phyloP scores from a whole-genome alignment of 441 rosid species.

The Gossypium schwendimanii region DNA sequence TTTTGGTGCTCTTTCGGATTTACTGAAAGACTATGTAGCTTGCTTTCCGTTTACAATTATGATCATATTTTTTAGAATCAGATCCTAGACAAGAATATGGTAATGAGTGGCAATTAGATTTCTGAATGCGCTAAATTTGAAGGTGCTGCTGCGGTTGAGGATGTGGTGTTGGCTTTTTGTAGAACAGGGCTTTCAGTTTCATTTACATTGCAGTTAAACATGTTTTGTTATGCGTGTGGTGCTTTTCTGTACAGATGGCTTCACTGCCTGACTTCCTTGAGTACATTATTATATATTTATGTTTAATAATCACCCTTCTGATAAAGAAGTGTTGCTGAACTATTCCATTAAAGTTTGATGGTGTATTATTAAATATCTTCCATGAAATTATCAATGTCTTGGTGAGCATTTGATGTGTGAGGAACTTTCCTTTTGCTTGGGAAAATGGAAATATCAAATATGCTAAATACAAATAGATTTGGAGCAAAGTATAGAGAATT shows the following conservation, averaged over 20 bases:
- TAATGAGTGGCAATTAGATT: not conserved
- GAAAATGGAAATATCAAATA: slow-evolving; percentile 15
- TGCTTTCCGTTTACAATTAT: not conserved
- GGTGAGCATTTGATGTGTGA: slow-evolving; percentile 11
- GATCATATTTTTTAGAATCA: not conserved
- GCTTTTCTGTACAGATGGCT: slow-evolving; percentile 1
- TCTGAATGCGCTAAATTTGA: slow-evolving; percentile 2
- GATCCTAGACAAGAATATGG: slow-evolving; percentile 7
- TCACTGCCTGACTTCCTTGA: slow-evolving; percentile 5
- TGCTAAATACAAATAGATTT: slow-evolving; percentile 16
- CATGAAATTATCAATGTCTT: slow-evolving; percentile 6
- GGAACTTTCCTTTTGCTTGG: slow-evolving; percentile 14
- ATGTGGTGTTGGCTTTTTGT: not conserved
- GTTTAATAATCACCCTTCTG: slow-evolving; percentile 10
- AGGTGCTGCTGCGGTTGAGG: slow-evolving; percentile 7
- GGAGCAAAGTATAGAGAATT: slow-evolving; percentile 16
- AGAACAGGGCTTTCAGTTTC: not conserved
- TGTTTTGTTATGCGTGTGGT: not conserved
- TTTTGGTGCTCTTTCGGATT: slow-evolving; percentile 3
- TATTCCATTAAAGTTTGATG: slow-evolving; percentile 12
- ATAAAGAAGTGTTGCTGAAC: slow-evolving; percentile 18
- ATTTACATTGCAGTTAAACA: not conserved
- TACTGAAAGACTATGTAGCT: not conserved
- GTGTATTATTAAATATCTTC: slow-evolving; percentile 12
- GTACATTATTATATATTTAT: slow-evolving; percentile 2